These are phyloP conservation scores for Kokia cookei DNA, from an alignment of 441 rosid genomes.

Conservation along the genomic window DNA sequence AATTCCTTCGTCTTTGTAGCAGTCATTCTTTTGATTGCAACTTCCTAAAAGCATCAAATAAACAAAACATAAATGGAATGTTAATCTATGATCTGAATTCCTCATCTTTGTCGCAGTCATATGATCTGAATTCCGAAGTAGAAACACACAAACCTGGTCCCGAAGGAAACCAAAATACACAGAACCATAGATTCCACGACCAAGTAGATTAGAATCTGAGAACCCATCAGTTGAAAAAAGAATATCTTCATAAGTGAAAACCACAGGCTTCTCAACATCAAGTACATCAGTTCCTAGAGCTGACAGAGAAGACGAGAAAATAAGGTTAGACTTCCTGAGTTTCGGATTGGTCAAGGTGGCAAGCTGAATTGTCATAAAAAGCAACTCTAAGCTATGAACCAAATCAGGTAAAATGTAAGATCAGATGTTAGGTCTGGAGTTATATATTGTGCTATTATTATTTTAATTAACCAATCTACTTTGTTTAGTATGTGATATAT, in stretches of 20 bases:
- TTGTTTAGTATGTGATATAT: neutral
- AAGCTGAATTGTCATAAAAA: neutral
- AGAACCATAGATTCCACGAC: constrained; percentile 91
- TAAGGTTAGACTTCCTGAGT: neutral
- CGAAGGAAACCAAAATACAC: constrained; percentile 70
- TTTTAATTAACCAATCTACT: neutral
- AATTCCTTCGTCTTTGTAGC: constrained; percentile 93
- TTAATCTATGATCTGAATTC: neutral
- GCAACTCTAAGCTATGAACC: neutral
- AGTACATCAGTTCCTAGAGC: constrained; percentile 69
- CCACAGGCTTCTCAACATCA: constrained; percentile 82
- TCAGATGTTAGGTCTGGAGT: no score
- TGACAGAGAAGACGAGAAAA: constrained; percentile 21
- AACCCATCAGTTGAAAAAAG: constrained; percentile 79
- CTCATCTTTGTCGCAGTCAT: neutral
- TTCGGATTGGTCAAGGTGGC: neutral
- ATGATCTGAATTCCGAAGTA: neutral
- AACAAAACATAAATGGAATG: neutral
- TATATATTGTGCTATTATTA: no score
- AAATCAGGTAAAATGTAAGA: no score
- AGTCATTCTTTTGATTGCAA: constrained; percentile 91
- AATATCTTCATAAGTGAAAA: constrained; percentile 77
- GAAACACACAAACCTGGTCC: constrained; percentile 57
- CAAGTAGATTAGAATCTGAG: constrained; percentile 82
- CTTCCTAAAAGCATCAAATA: constrained; percentile 55